Conservation (phyloP, 805 yeast genomes). For the Metschnikowia borealis region DNA sequence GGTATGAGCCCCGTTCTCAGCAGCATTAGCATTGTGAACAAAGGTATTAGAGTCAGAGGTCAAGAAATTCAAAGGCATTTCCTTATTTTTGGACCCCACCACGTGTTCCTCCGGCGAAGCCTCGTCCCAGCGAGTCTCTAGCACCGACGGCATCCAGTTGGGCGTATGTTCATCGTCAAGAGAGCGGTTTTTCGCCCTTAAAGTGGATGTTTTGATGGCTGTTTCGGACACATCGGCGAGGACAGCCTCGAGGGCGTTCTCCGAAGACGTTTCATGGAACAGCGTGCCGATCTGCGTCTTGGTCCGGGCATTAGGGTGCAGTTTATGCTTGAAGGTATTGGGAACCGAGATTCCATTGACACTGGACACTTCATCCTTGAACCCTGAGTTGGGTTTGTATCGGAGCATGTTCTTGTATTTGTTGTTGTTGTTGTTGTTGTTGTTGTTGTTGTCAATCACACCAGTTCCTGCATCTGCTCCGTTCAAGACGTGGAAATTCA, state of each 20-base stretch:
- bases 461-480: too few relatives aligned
- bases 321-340: conserved; percentile 41
- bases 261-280: conserved; percentile 8
- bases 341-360: conserved; percentile 31
- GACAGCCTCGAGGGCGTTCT: neutral
- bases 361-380: conserved; percentile 20
- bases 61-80: conserved; percentile 15
- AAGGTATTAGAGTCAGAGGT: conserved; percentile 26
- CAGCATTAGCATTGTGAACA: conserved; percentile 25
- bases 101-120: neutral
- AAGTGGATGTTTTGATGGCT: conserved; percentile 26
- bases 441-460: neutral
- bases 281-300: conserved; percentile 27
- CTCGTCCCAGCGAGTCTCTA: conserved; percentile 34
- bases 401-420: conserved; percentile 31
- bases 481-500: too few relatives aligned
- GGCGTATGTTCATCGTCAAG: conserved; percentile 24
- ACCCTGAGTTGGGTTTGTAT: conserved; percentile 32
- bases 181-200: conserved; percentile 7
- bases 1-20: conserved; percentile 8
- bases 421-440: conserved; percentile 5
- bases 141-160: conserved; percentile 41
- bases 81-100: neutral
- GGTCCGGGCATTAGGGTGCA: conserved; percentile 44
- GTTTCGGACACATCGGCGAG: neutral